phyloP scores from a whole-genome alignment of 352 stramenopile species.

The Phytopythium sindhum region DNA sequence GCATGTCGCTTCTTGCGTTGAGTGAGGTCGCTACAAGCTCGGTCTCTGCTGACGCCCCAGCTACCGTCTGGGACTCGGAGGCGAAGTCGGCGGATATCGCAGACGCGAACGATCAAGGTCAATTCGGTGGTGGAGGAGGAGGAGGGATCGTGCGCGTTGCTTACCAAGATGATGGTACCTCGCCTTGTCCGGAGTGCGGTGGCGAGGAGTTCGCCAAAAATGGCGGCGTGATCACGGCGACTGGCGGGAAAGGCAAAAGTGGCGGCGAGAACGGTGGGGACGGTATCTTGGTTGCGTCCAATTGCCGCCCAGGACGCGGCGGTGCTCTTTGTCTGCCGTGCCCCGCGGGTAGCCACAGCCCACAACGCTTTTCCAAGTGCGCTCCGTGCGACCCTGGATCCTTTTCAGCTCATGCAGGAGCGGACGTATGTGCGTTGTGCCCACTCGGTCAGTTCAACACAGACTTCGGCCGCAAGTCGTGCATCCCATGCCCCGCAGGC shows the following conservation, averaged over 20 bases:
- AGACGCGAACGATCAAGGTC: slow-evolving; percentile 16
- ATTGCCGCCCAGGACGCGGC: slow-evolving; percentile 64
- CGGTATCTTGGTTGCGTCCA: slow-evolving; percentile 46
- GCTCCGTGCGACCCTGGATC: slow-evolving; percentile 65
- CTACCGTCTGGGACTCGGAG: neutral
- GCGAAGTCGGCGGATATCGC: neutral
- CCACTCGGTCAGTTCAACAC: slow-evolving; percentile 53
- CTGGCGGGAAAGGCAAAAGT: slow-evolving; percentile 40
- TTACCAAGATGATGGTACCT: slow-evolving; percentile 25
- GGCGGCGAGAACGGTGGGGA: slow-evolving; percentile 53
- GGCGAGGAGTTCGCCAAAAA: slow-evolving; percentile 58
- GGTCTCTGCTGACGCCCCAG: neutral
- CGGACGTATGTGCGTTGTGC: slow-evolving; percentile 49
- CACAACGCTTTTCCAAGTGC: slow-evolving; percentile 51
- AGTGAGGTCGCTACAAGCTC: slow-evolving; percentile 8
- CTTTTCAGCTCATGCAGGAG: slow-evolving; percentile 44
- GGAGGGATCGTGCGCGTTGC: slow-evolving; percentile 58
- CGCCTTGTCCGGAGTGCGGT: slow-evolving; percentile 12
- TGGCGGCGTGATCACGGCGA: slow-evolving; percentile 38
- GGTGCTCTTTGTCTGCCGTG: slow-evolving; percentile 68
- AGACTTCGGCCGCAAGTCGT: slow-evolving; percentile 68
- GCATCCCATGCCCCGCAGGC: slow-evolving; percentile 53
- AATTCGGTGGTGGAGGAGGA: slow-evolving; percentile 52
- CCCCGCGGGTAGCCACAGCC: slow-evolving; percentile 59
- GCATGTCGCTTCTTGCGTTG: slow-evolving; percentile 7